phyloP scores from a whole-genome alignment of 176 grass and related monocot genomes.

The Rhynchospora tenuis region DNA sequence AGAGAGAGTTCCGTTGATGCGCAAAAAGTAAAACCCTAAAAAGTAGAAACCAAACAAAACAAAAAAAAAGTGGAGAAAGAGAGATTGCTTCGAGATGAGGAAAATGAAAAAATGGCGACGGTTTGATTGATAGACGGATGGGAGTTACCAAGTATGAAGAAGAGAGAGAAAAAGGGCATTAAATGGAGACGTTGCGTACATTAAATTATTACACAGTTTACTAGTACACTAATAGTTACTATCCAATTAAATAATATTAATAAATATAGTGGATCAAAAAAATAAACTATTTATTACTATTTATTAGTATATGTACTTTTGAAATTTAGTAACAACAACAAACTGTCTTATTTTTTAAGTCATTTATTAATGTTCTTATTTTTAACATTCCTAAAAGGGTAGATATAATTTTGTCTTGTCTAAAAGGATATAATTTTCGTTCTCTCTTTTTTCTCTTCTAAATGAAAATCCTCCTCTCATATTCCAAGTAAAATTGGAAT shows the following conservation, averaged over 20 bases:
- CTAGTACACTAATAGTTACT: not conserved
- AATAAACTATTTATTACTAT: not conserved
- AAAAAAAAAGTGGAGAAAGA: not conserved
- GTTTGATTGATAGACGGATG: constrained; percentile 17
- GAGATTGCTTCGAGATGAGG: constrained; percentile 1
- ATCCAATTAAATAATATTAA: not conserved
- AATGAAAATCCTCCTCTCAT: no score
- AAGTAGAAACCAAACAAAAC: not conserved
- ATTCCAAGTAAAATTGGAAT: no score
- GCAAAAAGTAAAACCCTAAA: not conserved
- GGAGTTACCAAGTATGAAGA: not conserved
- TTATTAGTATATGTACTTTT: not conserved
- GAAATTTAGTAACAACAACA: no score
- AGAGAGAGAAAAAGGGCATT: not conserved
- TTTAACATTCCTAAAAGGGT: not conserved
- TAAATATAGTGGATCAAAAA: not conserved
- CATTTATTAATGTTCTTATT: not conserved
- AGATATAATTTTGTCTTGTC: not conserved
- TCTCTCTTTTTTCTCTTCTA: no score
- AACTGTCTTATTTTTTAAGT: not conserved
- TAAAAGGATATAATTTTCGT: not conserved
- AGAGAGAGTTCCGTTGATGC: no score
- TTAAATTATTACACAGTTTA: not conserved
- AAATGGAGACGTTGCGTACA: not conserved
- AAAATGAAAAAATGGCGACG: constrained; percentile 8